These are phyloP conservation scores for Leccinum subgranulosum DNA, from an alignment of 768 basidiomycete genomes.

Conservation along the genomic window DNA sequence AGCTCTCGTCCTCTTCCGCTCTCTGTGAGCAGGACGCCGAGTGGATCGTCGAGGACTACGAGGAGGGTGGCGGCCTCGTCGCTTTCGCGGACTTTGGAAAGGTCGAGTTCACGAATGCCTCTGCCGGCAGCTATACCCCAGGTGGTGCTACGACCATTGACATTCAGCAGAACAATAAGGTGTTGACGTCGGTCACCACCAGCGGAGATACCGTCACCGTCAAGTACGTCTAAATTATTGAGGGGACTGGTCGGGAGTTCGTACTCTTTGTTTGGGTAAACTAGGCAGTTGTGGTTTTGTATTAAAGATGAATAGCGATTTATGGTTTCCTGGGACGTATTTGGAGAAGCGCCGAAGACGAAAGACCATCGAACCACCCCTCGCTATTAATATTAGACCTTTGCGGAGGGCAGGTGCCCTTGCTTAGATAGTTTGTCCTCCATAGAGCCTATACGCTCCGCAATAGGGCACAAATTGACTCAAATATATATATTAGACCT, in stretches of 20 bases:
- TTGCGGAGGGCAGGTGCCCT: too few relatives aligned
- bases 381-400: not conserved
- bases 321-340: not conserved
- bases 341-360: not conserved
- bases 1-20: not conserved
- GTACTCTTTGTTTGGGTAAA: not conserved
- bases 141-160: not conserved
- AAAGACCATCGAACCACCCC: not conserved
- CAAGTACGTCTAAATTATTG: not conserved
- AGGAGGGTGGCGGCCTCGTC: not conserved
- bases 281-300: not conserved
- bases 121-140: not conserved
- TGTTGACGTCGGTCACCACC: not conserved
- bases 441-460: too few relatives aligned
- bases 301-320: not conserved
- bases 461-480: too few relatives aligned
- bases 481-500: too few relatives aligned
- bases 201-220: not conserved
- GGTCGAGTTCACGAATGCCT: not conserved
- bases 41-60: not conserved
- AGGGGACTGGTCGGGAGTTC: not conserved
- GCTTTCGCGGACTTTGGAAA: not conserved
- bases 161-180: not conserved
- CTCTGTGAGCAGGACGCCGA: not conserved
- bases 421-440: too few relatives aligned